Evolutionary conservation across 768 basidiomycete genomes (phyloP).

Genomic region (Chalciporus sphaerocephalus): DNA sequence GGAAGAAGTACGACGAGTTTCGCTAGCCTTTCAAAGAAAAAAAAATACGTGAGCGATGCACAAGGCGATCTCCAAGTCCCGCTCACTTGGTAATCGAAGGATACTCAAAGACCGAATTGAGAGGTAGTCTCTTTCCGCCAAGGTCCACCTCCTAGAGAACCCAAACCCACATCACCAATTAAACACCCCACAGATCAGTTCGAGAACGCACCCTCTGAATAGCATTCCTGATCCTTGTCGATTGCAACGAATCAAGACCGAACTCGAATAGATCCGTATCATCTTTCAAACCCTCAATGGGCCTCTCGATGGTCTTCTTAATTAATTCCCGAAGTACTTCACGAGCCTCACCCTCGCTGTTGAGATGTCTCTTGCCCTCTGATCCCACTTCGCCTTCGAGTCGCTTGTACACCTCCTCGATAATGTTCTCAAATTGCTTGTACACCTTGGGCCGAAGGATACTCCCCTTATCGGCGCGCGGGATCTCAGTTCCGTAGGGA

Average conservation of each 20-base stretch:
- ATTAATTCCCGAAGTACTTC: constrained; percentile 14
- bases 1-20: constrained; percentile 36
- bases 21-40: constrained; percentile 31
- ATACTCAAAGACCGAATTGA: constrained; percentile 46
- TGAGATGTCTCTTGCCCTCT: constrained; percentile 15
- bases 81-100: constrained; percentile 40
- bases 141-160: constrained; percentile 21
- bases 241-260: constrained; percentile 53
- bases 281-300: constrained; percentile 15
- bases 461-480: constrained; percentile 48
- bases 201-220: constrained; percentile 37
- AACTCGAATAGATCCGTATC: constrained; percentile 43
- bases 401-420: constrained; percentile 37
- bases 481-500: constrained; percentile 44
- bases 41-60: neutral
- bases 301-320: constrained; percentile 19
- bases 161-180: constrained; percentile 31
- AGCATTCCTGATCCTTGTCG: constrained; percentile 47
- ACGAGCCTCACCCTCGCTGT: constrained; percentile 11
- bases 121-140: constrained; percentile 18
- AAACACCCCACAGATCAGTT: too few relatives aligned
- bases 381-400: constrained; percentile 39
- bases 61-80: neutral
- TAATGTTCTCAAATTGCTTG: constrained; percentile 44
- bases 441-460: constrained; percentile 49